These are phyloP conservation scores for Nyssa sinensis DNA, from an alignment of 148 eudicot species.

Conservation along the genomic window DNA sequence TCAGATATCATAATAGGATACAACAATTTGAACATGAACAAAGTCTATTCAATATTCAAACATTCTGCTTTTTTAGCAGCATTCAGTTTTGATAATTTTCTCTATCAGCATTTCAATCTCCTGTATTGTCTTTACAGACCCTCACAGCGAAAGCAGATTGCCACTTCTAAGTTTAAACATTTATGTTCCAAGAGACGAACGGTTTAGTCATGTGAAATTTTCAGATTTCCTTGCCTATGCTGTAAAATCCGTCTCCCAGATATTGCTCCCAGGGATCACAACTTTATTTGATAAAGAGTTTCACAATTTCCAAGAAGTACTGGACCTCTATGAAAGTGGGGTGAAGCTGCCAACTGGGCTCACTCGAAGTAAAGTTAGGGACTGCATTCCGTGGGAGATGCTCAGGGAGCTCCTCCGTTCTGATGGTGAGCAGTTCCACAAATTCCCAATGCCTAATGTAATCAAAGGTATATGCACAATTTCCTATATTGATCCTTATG, in stretches of 20 bases:
- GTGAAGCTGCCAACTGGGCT: slow-evolving; percentile 41
- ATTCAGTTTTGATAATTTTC: not conserved
- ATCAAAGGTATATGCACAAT: slow-evolving; percentile 51
- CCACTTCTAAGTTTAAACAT: slow-evolving; percentile 66
- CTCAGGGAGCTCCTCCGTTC: slow-evolving; percentile 60
- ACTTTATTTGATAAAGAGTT: slow-evolving; percentile 72
- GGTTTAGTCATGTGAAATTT: slow-evolving; percentile 62
- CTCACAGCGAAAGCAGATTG: slow-evolving; percentile 57
- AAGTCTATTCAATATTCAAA: not conserved
- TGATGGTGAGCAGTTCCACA: slow-evolving; percentile 65
- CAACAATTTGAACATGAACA: not conserved
- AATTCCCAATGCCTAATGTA: slow-evolving; percentile 73
- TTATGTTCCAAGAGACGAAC: slow-evolving; percentile 87
- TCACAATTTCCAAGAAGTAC: slow-evolving; percentile 63
- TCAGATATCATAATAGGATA: not conserved
- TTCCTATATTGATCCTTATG: not conserved
- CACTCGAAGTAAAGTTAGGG: slow-evolving; percentile 35
- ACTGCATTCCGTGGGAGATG: slow-evolving; percentile 66
- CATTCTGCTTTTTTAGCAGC: not conserved
- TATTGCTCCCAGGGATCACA: slow-evolving; percentile 54
- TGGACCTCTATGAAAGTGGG: slow-evolving; percentile 59
- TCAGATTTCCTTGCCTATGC: slow-evolving; percentile 82
- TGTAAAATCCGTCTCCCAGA: slow-evolving; percentile 64
- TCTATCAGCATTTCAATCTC: not conserved
- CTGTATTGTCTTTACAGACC: slow-evolving; percentile 43